A percentile compares a stretch with the other conserved stretches of the same genome.
Conservation (phyloP, 106 monocot genomes). For the Cymbidium sinense region DNA sequence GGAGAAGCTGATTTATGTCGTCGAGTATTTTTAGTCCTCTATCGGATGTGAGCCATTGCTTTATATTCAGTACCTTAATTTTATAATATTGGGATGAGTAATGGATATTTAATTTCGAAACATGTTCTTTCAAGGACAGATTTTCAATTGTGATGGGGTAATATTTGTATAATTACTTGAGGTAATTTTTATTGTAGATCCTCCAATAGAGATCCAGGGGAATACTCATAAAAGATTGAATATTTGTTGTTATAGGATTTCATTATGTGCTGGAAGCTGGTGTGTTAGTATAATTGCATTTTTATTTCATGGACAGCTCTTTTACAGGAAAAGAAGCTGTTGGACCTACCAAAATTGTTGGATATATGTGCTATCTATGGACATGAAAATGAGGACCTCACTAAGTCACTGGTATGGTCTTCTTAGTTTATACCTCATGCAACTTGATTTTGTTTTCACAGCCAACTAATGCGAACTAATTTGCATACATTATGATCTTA, state of each 20-base stretch:
- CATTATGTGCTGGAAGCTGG: background rate
- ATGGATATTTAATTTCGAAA: background rate
- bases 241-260: slow-evolving; percentile 1
- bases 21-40: slow-evolving; percentile 47
- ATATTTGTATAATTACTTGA: background rate
- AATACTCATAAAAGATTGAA: slow-evolving; percentile 25
- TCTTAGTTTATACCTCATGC: background rate
- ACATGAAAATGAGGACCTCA: slow-evolving; percentile 49
- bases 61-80: background rate
- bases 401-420: slow-evolving; percentile 34
- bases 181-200: slow-evolving; percentile 25
- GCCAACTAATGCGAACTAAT: background rate
- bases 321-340: slow-evolving; percentile 55
- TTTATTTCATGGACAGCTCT: slow-evolving; percentile 37
- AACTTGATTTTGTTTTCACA: background rate
- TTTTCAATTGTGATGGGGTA: background rate
- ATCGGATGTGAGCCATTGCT: slow-evolving; percentile 39
- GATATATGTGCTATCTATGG: slow-evolving; percentile 56
- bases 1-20: slow-evolving; percentile 56
- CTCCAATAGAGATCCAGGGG: slow-evolving; percentile 50
- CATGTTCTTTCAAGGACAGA: background rate
- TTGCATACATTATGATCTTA: background rate
- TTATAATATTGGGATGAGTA: background rate
- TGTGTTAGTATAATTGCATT: background rate
- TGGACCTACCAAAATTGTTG: slow-evolving; percentile 51